Base-by-base conservation (phyloP, 306 rosid genomes). In the Castanea mollissima region DNA sequence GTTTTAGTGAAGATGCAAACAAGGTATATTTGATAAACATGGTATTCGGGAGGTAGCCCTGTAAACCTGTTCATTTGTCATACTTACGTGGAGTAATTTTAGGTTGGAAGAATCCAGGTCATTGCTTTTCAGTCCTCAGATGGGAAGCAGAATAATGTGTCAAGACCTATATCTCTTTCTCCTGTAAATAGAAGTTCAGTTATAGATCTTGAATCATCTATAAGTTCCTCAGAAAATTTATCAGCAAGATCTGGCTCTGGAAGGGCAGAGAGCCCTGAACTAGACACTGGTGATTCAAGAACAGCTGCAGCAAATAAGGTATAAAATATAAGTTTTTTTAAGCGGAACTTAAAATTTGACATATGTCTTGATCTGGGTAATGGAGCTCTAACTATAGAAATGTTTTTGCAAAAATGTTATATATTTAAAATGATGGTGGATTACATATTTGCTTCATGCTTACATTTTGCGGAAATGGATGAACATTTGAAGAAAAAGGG, bases 101-200 rank as follows among this genome's bases (percentile, higher is more conserved):
- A 95, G 99, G 90, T 96, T 38, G 99, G 99, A 76, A 88, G 96
- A 81, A 93, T 96, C 86, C 98, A 96, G 82, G 97, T 93, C n/a
- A 96, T 96, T 87, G 99, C 98, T 54, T 93, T 96, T 82, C 99
- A 96, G 85, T 96, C 99, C 73, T 84, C 96, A 23, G 98, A 96
- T 80, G 93, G 98, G 76, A 96, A 88, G 83, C 99, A 94, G 83
- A 87, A 75, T 82, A 89, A 85, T 63, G 55, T 77, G 57, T 82
- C 86, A 76, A 85, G 88, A 79, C 90, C 90, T 64, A 56, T 94
- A 78, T 79, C 97, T 56, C 65, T 91, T 18, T 91, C 97, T 74
- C 94, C 93, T 27, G 85, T 88, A 81, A 79, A 88, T 85, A 91
- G 63, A 88, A 86, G 82, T 88, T 75, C 98, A 23, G 68, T 95